Evolutionary conservation across 306 rosid species (phyloP).

Genomic region (Benincasa hispida): DNA sequence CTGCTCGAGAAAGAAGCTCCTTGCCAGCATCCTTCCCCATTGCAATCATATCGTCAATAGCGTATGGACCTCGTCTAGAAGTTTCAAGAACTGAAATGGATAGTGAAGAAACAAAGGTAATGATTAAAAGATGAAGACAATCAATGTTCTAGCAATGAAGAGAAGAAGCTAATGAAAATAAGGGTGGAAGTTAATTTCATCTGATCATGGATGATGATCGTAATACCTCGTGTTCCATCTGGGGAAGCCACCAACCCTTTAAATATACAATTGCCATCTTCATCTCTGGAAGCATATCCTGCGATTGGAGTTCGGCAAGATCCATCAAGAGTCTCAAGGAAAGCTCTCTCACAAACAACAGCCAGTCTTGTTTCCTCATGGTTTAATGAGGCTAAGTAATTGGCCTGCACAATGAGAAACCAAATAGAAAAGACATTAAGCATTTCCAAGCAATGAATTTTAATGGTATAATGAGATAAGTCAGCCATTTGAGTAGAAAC

Average conservation of each 20-base stretch:
- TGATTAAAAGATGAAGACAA: not conserved
- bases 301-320: slow-evolving; percentile 92
- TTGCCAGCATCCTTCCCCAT: slow-evolving; percentile 83
- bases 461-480: not conserved
- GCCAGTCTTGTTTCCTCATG: slow-evolving; percentile 86
- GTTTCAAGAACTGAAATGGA: slow-evolving; percentile 57
- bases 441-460: not conserved
- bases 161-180: not conserved
- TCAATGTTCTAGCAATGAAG: not conserved
- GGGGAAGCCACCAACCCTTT: slow-evolving; percentile 85
- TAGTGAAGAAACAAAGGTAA: not conserved
- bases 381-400: slow-evolving; percentile 57
- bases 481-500: not conserved
- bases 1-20: slow-evolving; percentile 77
- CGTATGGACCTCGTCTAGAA: slow-evolving; percentile 54
- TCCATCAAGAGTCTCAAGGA: slow-evolving; percentile 64
- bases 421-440: slow-evolving; percentile 3
- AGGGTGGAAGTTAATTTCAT: not conserved
- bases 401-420: slow-evolving; percentile 36
- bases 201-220: not conserved
- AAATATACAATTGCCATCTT: slow-evolving; percentile 60
- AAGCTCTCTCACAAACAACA: slow-evolving; percentile 74
- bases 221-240: slow-evolving; percentile 69
- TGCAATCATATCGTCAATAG: slow-evolving; percentile 52
- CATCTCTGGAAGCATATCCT: slow-evolving; percentile 65